Evolutionary conservation across 2,329 filamentous ascomycete species (phyloP), one percentile per base, ranked within the genome.

Genomic region (Ceratocystiopsis sp.): DNA sequence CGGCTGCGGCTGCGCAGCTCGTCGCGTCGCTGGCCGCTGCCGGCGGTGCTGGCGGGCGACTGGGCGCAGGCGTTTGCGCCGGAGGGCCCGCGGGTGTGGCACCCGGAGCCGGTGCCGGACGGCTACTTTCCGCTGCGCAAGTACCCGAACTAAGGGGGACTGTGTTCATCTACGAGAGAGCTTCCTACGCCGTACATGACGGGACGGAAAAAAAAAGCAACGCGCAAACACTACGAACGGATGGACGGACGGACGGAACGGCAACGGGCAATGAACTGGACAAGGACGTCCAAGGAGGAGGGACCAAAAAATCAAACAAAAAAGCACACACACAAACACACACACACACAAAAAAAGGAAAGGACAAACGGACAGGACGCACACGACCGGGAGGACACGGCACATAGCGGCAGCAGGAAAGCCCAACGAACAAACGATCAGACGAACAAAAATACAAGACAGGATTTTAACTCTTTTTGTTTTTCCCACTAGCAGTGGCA

Each of bases 51-150:
- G 37, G 49, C 57, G 47, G 54, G 56, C 15, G 69, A 73, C 45
- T 76, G 72, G 72, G 51, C 57, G 15, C 55, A 61, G 42, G 69
- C 69, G 16, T 75, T 75, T 53, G 62, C 63, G 21, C 53, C 60
- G 42, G 54, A 60, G 35, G 60, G 58, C 2, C 56, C 57, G 51
- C 65, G 61, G 48, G 60, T 68, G 12, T 76, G 71, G 69, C 71
- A 75, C 53, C 57, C 75, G 32, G 69, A 75, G 53, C 71, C 71
- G n/a, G 75, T 75, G 71, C 71, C 71, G 0, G 62, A 66, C 29
- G 67, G 68, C 38, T 73, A 66, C 50, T 75, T 74, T 50, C 70
- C 71, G 6, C 62, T 76, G 44, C 64, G 71, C 45, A 64, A 62
- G 48, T 65, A 71, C 45, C 66, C 70, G 34, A 75, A 76, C 59